Evolutionary conservation across 2,329 filamentous ascomycete genomes (phyloP).

Genomic region (Curvularia hawaiiensis): DNA sequence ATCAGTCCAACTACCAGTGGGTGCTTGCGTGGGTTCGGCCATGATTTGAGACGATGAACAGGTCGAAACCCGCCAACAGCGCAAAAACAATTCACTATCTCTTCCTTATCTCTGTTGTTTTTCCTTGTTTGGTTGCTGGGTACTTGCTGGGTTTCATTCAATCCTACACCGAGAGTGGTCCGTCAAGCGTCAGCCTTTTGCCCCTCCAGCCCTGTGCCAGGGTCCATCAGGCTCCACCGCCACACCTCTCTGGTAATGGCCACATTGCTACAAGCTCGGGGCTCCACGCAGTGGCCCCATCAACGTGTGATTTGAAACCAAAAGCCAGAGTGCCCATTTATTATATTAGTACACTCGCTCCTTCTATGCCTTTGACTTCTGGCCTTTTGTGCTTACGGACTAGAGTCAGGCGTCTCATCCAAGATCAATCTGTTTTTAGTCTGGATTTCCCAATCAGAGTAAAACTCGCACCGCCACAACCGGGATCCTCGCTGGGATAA

Average conservation of each 20-base stretch:
- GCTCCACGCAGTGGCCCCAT: constrained; percentile 32
- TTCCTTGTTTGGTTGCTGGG: not conserved
- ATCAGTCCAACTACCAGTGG: constrained; percentile 45
- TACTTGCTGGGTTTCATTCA: not conserved
- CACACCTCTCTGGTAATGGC: constrained; percentile 33
- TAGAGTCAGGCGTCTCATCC: constrained; percentile 31
- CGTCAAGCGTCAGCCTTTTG: constrained; percentile 15
- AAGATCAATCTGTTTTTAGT: constrained; percentile 21
- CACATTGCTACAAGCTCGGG: constrained; percentile 36
- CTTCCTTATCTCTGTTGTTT: not conserved
- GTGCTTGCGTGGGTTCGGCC: constrained; percentile 24
- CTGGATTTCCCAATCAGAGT: constrained; percentile 28
- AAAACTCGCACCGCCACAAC: constrained; percentile 27
- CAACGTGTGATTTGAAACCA: constrained; percentile 41
- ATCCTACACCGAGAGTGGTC: constrained; percentile 15
- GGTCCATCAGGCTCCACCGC: constrained; percentile 22
- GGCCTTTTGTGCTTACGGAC: constrained; percentile 16
- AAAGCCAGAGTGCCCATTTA: constrained; percentile 22
- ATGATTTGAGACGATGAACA: constrained; percentile 13
- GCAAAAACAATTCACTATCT: not conserved
- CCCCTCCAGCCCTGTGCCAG: constrained; percentile 18
- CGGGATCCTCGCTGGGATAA: constrained; percentile 26
- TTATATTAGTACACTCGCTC: constrained; percentile 20
- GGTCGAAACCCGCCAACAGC: not conserved
- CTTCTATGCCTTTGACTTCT: constrained; percentile 22